These are phyloP conservation scores for Chlorella sp. DNA, from an alignment of 139 green algal species.

Conservation along the genomic window DNA sequence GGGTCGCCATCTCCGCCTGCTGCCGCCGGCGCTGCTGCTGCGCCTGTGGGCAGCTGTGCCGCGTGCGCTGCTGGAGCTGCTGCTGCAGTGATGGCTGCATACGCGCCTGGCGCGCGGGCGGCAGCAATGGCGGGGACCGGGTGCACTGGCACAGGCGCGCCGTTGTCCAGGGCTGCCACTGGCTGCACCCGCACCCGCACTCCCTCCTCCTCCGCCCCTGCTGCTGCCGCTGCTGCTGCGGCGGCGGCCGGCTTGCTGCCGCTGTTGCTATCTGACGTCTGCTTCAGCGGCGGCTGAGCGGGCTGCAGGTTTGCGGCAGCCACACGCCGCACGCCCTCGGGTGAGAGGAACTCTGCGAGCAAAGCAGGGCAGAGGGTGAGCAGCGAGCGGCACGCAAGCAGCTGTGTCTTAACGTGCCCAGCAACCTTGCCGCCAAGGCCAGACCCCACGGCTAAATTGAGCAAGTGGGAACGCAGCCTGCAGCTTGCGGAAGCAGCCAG, in stretches of 20 bases:
- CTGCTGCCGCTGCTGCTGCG: slow-evolving; percentile 3
- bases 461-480: no score
- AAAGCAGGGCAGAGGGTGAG: neutral
- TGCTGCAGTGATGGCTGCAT: neutral
- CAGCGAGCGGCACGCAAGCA: neutral
- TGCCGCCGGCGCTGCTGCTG: neutral
- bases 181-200: neutral
- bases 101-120: neutral
- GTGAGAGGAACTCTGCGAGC: neutral
- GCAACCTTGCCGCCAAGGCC: no score
- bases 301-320: neutral
- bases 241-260: neutral
- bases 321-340: slow-evolving; percentile 10
- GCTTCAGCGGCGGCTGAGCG: neutral
- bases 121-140: neutral
- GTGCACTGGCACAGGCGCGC: neutral
- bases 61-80: neutral
- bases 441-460: no score
- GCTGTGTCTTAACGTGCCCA: no score
- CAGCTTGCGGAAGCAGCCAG: no score
- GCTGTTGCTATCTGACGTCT: slow-evolving; percentile 13
- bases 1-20: neutral
- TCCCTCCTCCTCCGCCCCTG: neutral
- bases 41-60: neutral
- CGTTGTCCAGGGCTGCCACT: neutral